Percentiles rank a stretch among this genome's conserved stretches.
Evolutionary conservation across 2,329 filamentous ascomycete species (phyloP).

Genomic region (Cercospora sesami): DNA sequence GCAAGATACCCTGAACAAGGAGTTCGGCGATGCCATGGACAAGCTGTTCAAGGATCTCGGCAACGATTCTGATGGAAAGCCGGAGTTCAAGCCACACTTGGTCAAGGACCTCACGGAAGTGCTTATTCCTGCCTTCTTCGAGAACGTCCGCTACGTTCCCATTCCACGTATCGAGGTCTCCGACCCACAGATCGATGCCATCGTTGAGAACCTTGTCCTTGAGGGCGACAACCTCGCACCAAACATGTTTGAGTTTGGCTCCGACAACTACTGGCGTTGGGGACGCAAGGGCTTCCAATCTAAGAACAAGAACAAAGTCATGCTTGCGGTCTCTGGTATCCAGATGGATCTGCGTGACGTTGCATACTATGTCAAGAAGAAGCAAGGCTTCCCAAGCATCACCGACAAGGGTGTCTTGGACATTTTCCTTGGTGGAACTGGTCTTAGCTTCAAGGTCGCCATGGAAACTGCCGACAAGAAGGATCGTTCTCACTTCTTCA

Average conservation of each 20-base stretch:
- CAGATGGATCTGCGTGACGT: constrained; percentile 90
- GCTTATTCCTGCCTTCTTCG: constrained; percentile 78
- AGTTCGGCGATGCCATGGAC: constrained; percentile 71
- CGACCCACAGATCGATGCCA: constrained; percentile 77
- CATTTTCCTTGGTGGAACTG: constrained; percentile 80
- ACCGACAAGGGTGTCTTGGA: constrained; percentile 87
- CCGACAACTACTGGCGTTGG: constrained; percentile 93
- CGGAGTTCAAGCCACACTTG: constrained; percentile 88
- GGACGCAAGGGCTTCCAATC: constrained; percentile 83
- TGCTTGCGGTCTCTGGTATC: constrained; percentile 82
- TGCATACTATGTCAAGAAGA: constrained; percentile 91
- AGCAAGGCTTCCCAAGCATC: constrained; percentile 86
- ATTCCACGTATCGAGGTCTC: constrained; percentile 92
- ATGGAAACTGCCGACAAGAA: constrained; percentile 75
- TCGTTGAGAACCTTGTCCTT: constrained; percentile 91
- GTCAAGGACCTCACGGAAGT: constrained; percentile 85
- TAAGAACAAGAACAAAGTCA: constrained; percentile 79
- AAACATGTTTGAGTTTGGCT: constrained; percentile 83
- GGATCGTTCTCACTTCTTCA: constrained; percentile 84
- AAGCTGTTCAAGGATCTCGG: constrained; percentile 91
- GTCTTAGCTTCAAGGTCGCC: constrained; percentile 89
- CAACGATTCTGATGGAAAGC: constrained; percentile 78
- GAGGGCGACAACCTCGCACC: constrained; percentile 97
- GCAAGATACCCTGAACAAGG: constrained; percentile 79
- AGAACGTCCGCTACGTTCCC: constrained; percentile 84